These are phyloP conservation scores for Trebouxiophyceae sp. DNA, from an alignment of 163 green algal genomes.

Conservation along the genomic window DNA sequence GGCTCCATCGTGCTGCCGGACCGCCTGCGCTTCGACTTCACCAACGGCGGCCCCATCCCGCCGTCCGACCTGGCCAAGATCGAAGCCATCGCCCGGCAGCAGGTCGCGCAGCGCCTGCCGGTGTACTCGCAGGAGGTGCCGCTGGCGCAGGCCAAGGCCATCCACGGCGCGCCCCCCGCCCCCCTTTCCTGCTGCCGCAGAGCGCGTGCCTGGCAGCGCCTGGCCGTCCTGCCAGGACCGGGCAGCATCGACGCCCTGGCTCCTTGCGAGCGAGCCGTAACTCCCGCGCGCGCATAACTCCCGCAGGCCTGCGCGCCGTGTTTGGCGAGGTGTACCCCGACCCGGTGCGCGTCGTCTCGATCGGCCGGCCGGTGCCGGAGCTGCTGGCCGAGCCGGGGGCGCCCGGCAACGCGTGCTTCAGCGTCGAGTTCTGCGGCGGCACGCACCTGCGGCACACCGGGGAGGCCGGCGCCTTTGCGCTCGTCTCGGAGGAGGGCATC, in stretches of 20 bases:
- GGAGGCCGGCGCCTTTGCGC: constrained; percentile 77
- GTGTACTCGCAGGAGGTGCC: constrained; percentile 80
- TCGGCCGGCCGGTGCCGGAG: constrained; percentile 78
- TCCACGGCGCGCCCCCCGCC: too few relatives aligned
- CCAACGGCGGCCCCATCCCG: constrained; percentile 68
- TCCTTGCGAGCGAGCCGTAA: background rate
- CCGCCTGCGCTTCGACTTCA: constrained; percentile 97
- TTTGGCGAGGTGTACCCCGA: constrained; percentile 98
- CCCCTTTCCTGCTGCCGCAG: too few relatives aligned
- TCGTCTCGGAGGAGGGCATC: constrained; percentile 94
- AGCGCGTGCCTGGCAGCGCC: too few relatives aligned
- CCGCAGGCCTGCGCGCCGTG: constrained; percentile 76
- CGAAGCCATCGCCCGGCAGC: constrained; percentile 69
- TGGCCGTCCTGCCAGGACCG: too few relatives aligned
- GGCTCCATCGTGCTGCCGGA: constrained; percentile 89
- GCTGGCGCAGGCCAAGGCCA: constrained; percentile 69
- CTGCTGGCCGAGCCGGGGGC: constrained; percentile 72
- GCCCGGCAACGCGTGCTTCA: constrained; percentile 51
- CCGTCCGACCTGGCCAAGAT: constrained; percentile 54
- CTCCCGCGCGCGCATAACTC: too few relatives aligned
- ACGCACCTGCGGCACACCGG: constrained; percentile 87
- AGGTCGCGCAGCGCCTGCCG: constrained; percentile 27
- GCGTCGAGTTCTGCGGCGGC: constrained; percentile 96
- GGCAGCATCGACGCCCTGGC: too few relatives aligned
- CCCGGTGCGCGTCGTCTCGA: constrained; percentile 91